Base-by-base conservation (phyloP, 2,329 filamentous ascomycete genomes). In the Triangularia verruculosa region DNA sequence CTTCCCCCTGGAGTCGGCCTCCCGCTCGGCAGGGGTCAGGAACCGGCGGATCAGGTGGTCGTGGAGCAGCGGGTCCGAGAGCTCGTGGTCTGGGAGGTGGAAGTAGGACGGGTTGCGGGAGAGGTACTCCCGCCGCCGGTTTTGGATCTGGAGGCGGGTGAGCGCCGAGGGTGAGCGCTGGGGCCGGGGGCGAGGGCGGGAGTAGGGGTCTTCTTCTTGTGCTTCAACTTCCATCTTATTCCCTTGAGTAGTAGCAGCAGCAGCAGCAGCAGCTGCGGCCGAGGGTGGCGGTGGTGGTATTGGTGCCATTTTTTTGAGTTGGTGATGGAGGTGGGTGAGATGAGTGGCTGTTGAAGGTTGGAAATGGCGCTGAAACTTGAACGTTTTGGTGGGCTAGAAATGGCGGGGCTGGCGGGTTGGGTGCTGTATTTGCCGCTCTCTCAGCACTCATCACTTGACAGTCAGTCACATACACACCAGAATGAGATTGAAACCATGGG, bases 31-130 rank as follows among this genome's bases (percentile, higher is more conserved):
- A 2, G 88, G 78, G 0, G 88, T 88, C 68, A 93, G 91, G 74
- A 93, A 93, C 59, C 86, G 86, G 59, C 91, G 87, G 65, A 97
- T 85, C 24, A 96, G 82, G 60, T 86, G 84, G 74, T 96, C 91
- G 79, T 96, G 96, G 30, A 96, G 83, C 8, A 94, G 79, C 0
- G 92, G 92, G 76, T 95, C 91, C 83, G 82, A 81, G 39, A 86
- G 77, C 70, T 87, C 83, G 64, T 86, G 83, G 53, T 87, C 84
- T 3, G 78, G 66, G 17, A 74, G 80, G 30, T 75, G 68, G 73
- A 94, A 90, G 77, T 96, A 96, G 61, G 86, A 83, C 2, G 89
- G 88, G 72, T 94, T 85, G 4, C 84, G 79, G 65, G 89, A 84
- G 24, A 96, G 82, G 72, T 92, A 96, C 70, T 89, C 87, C 68